Evolutionary conservation across 768 basidiomycete species (phyloP), one percentile per base, ranked within the genome.

Genomic region (Clitopilus passeckerianus): DNA sequence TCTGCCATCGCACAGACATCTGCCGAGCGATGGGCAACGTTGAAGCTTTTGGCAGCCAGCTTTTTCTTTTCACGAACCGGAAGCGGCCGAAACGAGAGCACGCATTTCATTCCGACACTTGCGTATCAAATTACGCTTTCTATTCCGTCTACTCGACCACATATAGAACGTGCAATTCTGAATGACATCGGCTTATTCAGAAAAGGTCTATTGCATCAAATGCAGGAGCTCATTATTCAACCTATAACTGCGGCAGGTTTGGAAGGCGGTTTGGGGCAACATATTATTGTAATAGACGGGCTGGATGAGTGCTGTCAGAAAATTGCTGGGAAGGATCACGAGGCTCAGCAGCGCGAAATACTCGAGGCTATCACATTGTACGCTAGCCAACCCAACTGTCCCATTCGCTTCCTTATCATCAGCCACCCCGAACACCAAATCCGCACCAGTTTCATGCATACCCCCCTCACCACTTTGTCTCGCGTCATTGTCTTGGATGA

Each of bases 1-100:
- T 57, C 56, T 14, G 56, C 33, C 15, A 34, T 57, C 14, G 34
- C 34, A 18, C 56, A 57, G 27, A 60, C 63, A 9, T 52, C 57
- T 14, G 33, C 37, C 23, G 63, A 61, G n/a, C 53, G 50, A 5
- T 58, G 18, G 10, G 59, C 18, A 52, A 57, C 57, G 34, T 15
- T 22, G 1, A 27, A 46, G 41, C 35, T 27, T 6, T 35, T 57
- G 14, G 18, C 15, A 12, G 56, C 34, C 18, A 20, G 16, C 10
- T 57, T 57, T 37, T 57, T 57, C 35, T 57, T 57, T 41, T 23
- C 24, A n/a, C 34, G 56, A 15, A 37, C 34, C 5, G 30, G 6
- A 12, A 37, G 18, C 1, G 30, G 7, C 23, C 56, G 34, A 18
- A 41, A 23, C 35, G 15, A 34, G 35, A 18, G n/a, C 15, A 41